phyloP scores from a whole-genome alignment of 1,139 yeast genomes.

The Blastobotrys niveus region DNA sequence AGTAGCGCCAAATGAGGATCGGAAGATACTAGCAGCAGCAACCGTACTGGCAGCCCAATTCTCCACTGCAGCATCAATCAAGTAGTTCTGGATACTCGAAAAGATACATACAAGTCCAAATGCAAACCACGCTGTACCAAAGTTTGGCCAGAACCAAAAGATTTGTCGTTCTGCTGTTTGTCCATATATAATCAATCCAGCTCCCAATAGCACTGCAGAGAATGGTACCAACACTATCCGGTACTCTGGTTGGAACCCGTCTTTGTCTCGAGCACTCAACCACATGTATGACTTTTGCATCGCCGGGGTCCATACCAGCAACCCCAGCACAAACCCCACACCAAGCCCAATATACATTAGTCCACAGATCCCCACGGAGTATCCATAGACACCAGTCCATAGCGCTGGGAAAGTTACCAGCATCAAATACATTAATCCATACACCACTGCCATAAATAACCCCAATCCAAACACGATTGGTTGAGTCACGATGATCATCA shows the following conservation, averaged over 20 bases:
- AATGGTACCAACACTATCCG: constrained; percentile 42
- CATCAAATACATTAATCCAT: constrained; percentile 58
- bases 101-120: constrained; percentile 53
- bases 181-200: constrained; percentile 56
- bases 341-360: constrained; percentile 53
- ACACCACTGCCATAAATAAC: constrained; percentile 54
- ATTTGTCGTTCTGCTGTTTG: constrained; percentile 51
- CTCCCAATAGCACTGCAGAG: constrained; percentile 46
- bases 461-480: constrained; percentile 65
- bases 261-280: constrained; percentile 41
- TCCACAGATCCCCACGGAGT: constrained; percentile 47
- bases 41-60: constrained; percentile 53
- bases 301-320: constrained; percentile 41
- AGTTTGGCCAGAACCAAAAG: constrained; percentile 51
- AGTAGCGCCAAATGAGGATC: constrained; percentile 53
- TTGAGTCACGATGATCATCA: constrained; percentile 46
- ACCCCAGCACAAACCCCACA: constrained; percentile 46
- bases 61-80: constrained; percentile 47
- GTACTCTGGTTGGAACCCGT: constrained; percentile 52
- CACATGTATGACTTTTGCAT: constrained; percentile 39
- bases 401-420: constrained; percentile 53
- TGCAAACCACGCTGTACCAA: constrained; percentile 53
- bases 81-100: constrained; percentile 53
- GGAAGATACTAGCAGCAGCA: constrained; percentile 58
- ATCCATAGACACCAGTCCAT: constrained; percentile 45